These are phyloP conservation scores for Tolypocladium guangdongense DNA, from an alignment of 2,329 filamentous ascomycete genomes.

Conservation along the genomic window DNA sequence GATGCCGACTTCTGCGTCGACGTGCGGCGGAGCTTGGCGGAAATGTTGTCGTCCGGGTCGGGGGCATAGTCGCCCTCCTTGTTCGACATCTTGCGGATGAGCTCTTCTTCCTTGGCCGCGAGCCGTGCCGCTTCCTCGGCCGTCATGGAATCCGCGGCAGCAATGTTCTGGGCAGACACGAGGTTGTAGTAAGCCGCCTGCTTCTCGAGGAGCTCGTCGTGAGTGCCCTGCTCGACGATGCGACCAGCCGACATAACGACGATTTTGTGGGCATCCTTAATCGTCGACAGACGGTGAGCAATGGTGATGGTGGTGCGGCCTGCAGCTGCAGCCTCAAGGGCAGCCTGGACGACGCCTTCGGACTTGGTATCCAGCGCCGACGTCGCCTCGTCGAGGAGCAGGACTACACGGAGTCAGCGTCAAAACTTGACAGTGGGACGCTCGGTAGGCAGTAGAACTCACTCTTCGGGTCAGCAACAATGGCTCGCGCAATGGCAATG, in stretches of 20 bases:
- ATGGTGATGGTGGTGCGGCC: slow-evolving; percentile 94
- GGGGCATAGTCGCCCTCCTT: slow-evolving; percentile 30
- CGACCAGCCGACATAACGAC: slow-evolving; percentile 78
- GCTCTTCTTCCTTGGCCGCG: slow-evolving; percentile 37
- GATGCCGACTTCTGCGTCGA: slow-evolving; percentile 51
- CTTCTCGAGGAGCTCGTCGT: slow-evolving; percentile 63
- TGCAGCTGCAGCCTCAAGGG: slow-evolving; percentile 72
- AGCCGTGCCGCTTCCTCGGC: slow-evolving; percentile 39
- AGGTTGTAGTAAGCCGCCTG: slow-evolving; percentile 71
- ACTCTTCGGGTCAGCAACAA: slow-evolving; percentile 82
- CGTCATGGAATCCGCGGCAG: slow-evolving; percentile 43
- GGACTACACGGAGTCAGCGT: slow-evolving; percentile 31
- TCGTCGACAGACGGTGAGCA: slow-evolving; percentile 88
- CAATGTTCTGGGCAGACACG: slow-evolving; percentile 80
- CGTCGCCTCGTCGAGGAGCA: slow-evolving; percentile 91
- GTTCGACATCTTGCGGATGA: slow-evolving; percentile 36
- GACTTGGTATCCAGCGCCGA: slow-evolving; percentile 89
- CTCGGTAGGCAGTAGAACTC: slow-evolving; percentile 11
- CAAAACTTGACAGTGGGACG: not conserved
- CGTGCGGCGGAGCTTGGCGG: slow-evolving; percentile 44
- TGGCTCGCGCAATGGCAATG: slow-evolving; percentile 83
- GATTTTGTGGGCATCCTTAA: slow-evolving; percentile 90
- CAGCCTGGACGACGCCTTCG: slow-evolving; percentile 88
- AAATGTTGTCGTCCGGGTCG: slow-evolving; percentile 54
- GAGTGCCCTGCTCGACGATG: slow-evolving; percentile 89